phyloP scores from a whole-genome alignment of 2,329 filamentous ascomycete genomes.

The Talaromyces sp. region DNA sequence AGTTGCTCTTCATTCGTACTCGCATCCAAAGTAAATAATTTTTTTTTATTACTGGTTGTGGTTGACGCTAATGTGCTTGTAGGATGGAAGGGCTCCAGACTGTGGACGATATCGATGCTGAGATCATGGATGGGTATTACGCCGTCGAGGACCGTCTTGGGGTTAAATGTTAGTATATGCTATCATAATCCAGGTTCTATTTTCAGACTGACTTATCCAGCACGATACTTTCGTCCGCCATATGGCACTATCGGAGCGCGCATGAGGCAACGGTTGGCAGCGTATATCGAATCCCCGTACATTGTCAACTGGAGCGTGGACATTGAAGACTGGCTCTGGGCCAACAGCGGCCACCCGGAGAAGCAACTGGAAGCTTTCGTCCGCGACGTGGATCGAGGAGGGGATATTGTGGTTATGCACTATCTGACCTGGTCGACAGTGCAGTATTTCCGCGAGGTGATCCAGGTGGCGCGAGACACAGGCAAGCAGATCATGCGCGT shows the following conservation, averaged over 20 bases:
- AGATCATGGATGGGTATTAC: conserved; percentile 30
- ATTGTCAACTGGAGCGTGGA: conserved; percentile 66
- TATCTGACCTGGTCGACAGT: conserved; percentile 63
- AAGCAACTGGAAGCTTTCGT: conserved; percentile 63
- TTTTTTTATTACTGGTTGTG: not conserved
- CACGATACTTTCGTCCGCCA: conserved; percentile 62
- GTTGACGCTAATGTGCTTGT: not conserved
- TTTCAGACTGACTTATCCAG: conserved; percentile 15
- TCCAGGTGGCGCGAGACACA: conserved; percentile 57
- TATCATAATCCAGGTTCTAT: conserved; percentile 14
- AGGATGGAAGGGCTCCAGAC: conserved; percentile 34
- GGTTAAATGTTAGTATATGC: conserved; percentile 25
- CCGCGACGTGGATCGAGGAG: conserved; percentile 57
- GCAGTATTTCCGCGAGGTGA: conserved; percentile 59
- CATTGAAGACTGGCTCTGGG: conserved; percentile 68
- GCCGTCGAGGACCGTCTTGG: conserved; percentile 25
- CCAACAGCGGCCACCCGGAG: conserved; percentile 55
- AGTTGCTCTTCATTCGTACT: conserved; percentile 63
- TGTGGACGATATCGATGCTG: conserved; percentile 28
- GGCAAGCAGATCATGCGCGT: conserved; percentile 63
- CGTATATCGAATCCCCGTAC: conserved; percentile 47
- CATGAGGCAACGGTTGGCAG: conserved; percentile 58
- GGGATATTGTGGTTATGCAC: conserved; percentile 63
- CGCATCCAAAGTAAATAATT: conserved; percentile 53
- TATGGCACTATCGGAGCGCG: conserved; percentile 64